Evolutionary conservation across 768 basidiomycete species (phyloP).

Genomic region (Mycena pura): DNA sequence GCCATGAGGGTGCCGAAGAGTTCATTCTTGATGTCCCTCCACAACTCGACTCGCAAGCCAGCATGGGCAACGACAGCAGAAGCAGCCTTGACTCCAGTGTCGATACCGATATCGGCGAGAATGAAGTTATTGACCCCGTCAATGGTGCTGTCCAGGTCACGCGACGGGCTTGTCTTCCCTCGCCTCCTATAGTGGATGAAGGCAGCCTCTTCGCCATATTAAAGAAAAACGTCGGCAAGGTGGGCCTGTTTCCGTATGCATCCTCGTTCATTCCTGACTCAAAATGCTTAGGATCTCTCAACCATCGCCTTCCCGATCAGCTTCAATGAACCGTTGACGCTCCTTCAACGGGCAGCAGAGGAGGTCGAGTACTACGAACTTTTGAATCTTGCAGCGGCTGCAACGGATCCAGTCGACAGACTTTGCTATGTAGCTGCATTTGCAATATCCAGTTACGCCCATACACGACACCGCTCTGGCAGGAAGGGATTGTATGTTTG

Average conservation of each 20-base stretch:
- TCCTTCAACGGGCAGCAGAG: slow-evolving; percentile 83
- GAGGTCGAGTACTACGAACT: slow-evolving; percentile 81
- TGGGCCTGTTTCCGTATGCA: slow-evolving; percentile 39
- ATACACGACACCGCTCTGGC: slow-evolving; percentile 79
- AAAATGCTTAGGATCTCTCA: slow-evolving; percentile 68
- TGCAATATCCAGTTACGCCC: slow-evolving; percentile 84
- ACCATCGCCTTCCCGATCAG: slow-evolving; percentile 86
- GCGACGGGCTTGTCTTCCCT: slow-evolving; percentile 66
- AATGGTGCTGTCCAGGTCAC: slow-evolving; percentile 36
- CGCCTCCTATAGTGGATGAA: slow-evolving; percentile 70
- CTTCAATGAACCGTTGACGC: slow-evolving; percentile 88
- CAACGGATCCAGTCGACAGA: slow-evolving; percentile 66
- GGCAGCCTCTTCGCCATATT: slow-evolving; percentile 83
- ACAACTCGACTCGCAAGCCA: slow-evolving; percentile 47
- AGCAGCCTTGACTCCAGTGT: slow-evolving; percentile 56
- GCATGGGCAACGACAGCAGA: slow-evolving; percentile 46
- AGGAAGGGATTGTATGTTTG: slow-evolving; percentile 83
- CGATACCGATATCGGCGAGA: slow-evolving; percentile 57
- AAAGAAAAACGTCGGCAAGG: slow-evolving; percentile 91
- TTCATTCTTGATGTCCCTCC: slow-evolving; percentile 62
- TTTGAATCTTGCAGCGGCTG: slow-evolving; percentile 66
- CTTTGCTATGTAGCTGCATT: slow-evolving; percentile 84
- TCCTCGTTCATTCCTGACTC: slow-evolving; percentile 1
- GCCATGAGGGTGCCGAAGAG: slow-evolving; percentile 67
- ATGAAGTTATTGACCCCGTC: background rate